A percentile compares a stretch with the other conserved stretches of the same genome.
phyloP scores from a whole-genome alignment of 176 grass and related monocot genomes.

The Carex kokanica region DNA sequence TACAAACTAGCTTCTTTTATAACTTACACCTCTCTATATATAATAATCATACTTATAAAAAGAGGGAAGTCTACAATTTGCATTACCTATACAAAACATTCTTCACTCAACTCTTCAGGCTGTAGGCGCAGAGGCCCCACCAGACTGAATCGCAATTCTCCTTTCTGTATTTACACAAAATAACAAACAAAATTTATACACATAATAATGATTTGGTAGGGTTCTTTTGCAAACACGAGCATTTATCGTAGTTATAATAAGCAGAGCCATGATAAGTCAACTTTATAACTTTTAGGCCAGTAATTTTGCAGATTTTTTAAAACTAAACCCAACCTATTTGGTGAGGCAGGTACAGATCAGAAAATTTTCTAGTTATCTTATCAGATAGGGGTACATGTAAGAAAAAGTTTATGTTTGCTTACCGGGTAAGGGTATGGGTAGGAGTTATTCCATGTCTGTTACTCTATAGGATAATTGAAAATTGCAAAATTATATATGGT shows the following conservation, averaged over 20 bases:
- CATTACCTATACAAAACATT: conserved; percentile 68
- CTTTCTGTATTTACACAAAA: conserved; percentile 43
- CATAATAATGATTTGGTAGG: not conserved
- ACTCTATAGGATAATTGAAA: too few relatives aligned
- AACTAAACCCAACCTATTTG: too few relatives aligned
- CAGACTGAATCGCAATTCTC: conserved; percentile 58
- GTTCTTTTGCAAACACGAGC: not conserved
- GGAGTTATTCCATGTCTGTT: too few relatives aligned
- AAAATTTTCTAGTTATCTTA: too few relatives aligned
- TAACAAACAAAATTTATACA: not conserved
- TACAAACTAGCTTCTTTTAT: conserved; percentile 48
- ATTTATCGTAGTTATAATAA: not conserved
- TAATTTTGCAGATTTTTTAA: too few relatives aligned
- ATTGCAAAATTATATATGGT: too few relatives aligned
- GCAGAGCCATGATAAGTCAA: too few relatives aligned
- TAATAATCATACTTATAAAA: conserved; percentile 39
- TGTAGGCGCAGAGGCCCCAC: conserved; percentile 32
- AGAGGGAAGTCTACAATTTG: conserved; percentile 30
- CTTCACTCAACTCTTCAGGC: conserved; percentile 26
- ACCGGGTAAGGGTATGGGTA: too few relatives aligned
- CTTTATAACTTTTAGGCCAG: not conserved
- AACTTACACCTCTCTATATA: conserved; percentile 36
- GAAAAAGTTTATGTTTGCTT: too few relatives aligned
- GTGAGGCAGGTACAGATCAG: too few relatives aligned
- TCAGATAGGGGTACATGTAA: too few relatives aligned